Evolutionary conservation across 106 monocot genomes (phyloP).

Genomic region (Cymbidium sinense): DNA sequence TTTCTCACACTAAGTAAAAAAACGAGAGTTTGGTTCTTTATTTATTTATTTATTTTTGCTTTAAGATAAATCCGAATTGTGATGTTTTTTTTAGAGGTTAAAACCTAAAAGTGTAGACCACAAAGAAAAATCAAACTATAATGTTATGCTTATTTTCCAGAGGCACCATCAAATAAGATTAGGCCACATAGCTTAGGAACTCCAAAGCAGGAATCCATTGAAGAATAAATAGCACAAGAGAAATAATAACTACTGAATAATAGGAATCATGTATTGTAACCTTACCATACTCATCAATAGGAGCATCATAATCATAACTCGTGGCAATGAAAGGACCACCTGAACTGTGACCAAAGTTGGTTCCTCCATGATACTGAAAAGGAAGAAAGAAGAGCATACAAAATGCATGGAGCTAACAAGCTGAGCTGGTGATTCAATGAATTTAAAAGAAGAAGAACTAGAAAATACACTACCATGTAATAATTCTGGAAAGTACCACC

Average conservation of each 20-base stretch:
- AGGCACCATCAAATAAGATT: background rate
- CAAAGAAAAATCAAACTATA: too few species aligned
- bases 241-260: background rate
- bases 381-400: background rate
- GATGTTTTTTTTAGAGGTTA: background rate
- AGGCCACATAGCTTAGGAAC: background rate
- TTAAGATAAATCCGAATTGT: background rate
- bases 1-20: background rate
- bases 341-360: constrained; percentile 78
- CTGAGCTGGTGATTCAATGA: background rate
- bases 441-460: background rate
- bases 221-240: background rate
- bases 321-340: constrained; percentile 96
- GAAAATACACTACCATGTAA: constrained; percentile 63
- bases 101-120: background rate
- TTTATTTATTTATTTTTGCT: too few species aligned
- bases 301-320: constrained; percentile 99
- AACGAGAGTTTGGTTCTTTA: too few species aligned
- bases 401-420: background rate
- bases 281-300: constrained; percentile 97
- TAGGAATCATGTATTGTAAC: background rate
- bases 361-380: constrained; percentile 91
- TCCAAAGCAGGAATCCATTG: background rate
- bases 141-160: too few species aligned
- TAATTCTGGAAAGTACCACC: constrained; percentile 99